Evolutionary conservation across 208 protist genomes (phyloP), one percentile per base, ranked within the genome.

Genomic region (Crithidia brevicula): DNA sequence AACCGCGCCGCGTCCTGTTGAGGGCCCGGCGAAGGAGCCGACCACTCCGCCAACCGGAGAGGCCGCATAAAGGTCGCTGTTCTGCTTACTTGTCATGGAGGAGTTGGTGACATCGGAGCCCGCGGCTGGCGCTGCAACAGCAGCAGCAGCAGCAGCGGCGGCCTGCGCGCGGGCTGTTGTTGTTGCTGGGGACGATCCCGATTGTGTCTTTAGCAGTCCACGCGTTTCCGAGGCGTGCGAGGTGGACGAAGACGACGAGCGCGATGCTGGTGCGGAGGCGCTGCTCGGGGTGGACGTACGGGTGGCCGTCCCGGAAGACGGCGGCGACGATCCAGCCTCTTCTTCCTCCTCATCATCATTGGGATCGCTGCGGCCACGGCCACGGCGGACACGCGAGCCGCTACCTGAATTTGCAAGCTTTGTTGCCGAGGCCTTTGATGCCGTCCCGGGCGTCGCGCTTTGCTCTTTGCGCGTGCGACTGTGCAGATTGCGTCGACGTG

Each of bases 231-330:
- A 43, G 2, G 46, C 16, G n/a, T 20, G 47, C 30, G 27, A 10
- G 20, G 22, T 25, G 18, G 45, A 62, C 2, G 58, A 40, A 6
- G 49, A 72, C 25, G 36, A 28, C 4, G 49, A 18, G 36, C 28
- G 23, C 28, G 59, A 18, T 20, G 36, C 16, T 28, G 42, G 16
- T 28, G 45, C 59, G 28, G 42, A 34, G 18, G 42, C 33, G 5
- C 64, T 53, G 47, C 70, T 75, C 45, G 31, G 54, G 15, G 70
- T 58, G 45, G 70, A 66, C 9, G 51, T 30, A 38, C 61, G 46
- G 27, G 70, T 68, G 5, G 33, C 16, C 28, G 25, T n/a, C 11
- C 25, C 40, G 38, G 51, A 60, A 5, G 38, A 50, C 4, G 68
- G 36, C 23, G 60, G 16, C 38, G 62, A 66, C 13, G 62, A 70